Conservation (phyloP, 805 yeast genomes). For the Vanderwaltozyma polyspora region DNA sequence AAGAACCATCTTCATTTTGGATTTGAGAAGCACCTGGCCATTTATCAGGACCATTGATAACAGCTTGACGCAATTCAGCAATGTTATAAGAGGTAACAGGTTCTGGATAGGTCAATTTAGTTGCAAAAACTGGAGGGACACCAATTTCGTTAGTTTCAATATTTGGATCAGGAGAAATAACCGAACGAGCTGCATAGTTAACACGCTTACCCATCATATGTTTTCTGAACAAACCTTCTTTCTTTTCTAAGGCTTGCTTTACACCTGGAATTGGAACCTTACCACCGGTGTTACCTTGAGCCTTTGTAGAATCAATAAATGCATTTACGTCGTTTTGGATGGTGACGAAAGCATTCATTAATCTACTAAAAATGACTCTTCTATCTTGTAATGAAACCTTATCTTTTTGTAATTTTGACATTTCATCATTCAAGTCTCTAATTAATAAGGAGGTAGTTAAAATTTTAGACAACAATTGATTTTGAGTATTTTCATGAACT, state of each 20-base stretch:
- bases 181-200: constrained; percentile 97
- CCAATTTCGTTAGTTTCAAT: constrained; percentile 97
- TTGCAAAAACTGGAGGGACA: constrained; percentile 97
- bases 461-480: constrained; percentile 72
- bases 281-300: constrained; percentile 60
- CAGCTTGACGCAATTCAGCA: constrained; percentile 84
- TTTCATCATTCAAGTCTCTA: constrained; percentile 81
- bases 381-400: constrained; percentile 57
- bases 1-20: constrained; percentile 88
- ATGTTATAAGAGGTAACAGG: constrained; percentile 92
- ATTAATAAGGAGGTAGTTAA: constrained; percentile 71
- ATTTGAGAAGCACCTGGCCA: constrained; percentile 99
- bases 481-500: constrained; percentile 87
- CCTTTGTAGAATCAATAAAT: constrained; percentile 83
- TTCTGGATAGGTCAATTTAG: constrained; percentile 91
- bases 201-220: constrained; percentile 99
- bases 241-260: constrained; percentile 94
- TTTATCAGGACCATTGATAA: constrained; percentile 90
- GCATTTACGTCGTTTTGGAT: constrained; percentile 92
- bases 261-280: constrained; percentile 80
- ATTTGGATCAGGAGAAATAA: constrained; percentile 97
- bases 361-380: constrained; percentile 67
- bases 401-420: constrained; percentile 49
- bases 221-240: constrained; percentile 95
- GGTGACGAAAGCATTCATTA: constrained; percentile 93